Base-by-base conservation (phyloP, 2,329 filamentous ascomycete genomes). In the Aspergillus fischeri region DNA sequence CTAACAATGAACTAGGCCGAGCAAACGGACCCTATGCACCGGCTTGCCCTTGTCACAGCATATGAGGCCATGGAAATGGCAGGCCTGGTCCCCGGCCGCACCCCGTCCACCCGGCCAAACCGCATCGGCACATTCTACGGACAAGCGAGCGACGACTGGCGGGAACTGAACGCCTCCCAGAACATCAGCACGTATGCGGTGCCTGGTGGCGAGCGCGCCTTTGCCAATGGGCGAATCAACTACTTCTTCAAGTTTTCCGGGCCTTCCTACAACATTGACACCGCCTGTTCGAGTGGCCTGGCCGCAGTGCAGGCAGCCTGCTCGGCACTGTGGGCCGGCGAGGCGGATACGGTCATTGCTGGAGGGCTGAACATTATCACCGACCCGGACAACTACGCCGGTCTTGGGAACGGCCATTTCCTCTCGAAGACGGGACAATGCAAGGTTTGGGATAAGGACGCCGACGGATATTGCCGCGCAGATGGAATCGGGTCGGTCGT, bases 61-160 rank as follows among this genome's bases (percentile, higher is more conserved):
- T 92, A 91, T 65, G 89, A 93, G 68, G 89, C 90, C 0, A 77
- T 93, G 48, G 90, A 94, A 70, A 88, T 88, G 83, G 86, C 87
- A 21, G 90, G 89, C 87, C 67, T 89, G 65, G 85, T 90, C 6
- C 84, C 86, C 0, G 87, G 88, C 72, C 78, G 86, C 44, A 89
- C 86, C 0, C 80, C 85, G 0, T 87, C 86, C 0, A 87, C 85
- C 2, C 81, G 83, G 63, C 72, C 80, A 3, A 75, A 83, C 67
- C 78, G 83, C 5, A 84, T 91, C 38, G 88, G 87, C 29, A 87
- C 85, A 0, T 91, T 87, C 67, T 90, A 89, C 63, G 88, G 88
- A 44, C 85, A 87, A 66, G 86, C 87, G 0, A 87, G 84, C 24
- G 87, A 91, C 29, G 66, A 91, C 32, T 74, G 70, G 48, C 67